Evolutionary conservation across 164 flowering plant genomes (phyloP), one percentile per base, ranked within the genome.

Genomic region (Cinnamomum chago): DNA sequence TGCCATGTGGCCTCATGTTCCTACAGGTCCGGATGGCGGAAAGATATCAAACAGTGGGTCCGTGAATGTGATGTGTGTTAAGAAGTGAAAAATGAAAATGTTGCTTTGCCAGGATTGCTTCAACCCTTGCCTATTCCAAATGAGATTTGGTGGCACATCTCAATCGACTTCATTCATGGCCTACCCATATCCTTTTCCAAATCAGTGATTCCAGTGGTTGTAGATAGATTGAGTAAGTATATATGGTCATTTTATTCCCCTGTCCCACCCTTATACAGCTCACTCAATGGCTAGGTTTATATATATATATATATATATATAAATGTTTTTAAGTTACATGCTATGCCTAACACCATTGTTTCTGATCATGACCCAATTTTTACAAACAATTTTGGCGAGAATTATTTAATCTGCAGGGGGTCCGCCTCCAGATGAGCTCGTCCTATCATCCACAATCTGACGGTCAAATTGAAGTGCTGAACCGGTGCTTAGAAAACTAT

Each of bases 401-500:
- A 23, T 1, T 52, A 6, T 71, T 71, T 11, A 67, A 14, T 3
- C 7, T 50, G 15, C 18, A 28, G 9, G 47, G 64, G 20, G 55
- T 65, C 15, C 20, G 14, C 3, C 23, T 71, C 2, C 2, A 9
- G 6, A 15, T 70, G 17, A 50, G 18, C 17, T 70, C 30, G n/a
- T 20, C 60, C 9, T 70, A 70, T 25, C 60, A 70, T 70, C 72
- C 5, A 17, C 72, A 70, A 51, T 18, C n/a, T 9, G 72, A 70
- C 2, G 27, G 62, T 10, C 72, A 70, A 14, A 18, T 7, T 5
- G 62, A 70, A 25, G 28, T n/a, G 25, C 25, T 51, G 5, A 70
- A 70, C 24, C 13, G 18, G 12, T 6, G 15, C 24, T 2, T 70
- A 3, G 72, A 70, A 23, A 47, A 18, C 18, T 51, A 70, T 51